These are phyloP conservation scores for Phalaenopsis equestris DNA, from an alignment of 106 monocot species.

Conservation along the genomic window DNA sequence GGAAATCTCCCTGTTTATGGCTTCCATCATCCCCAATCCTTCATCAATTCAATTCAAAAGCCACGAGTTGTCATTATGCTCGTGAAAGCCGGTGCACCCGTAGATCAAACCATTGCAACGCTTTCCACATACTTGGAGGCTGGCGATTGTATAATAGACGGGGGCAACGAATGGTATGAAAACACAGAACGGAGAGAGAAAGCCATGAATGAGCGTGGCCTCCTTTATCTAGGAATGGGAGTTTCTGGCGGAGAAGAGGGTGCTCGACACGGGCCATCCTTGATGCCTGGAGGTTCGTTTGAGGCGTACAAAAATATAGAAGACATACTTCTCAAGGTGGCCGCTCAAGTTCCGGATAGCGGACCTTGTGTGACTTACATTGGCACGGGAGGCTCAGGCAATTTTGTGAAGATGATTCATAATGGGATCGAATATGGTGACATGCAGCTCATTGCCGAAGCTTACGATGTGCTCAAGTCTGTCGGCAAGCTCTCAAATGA, in stretches of 20 bases:
- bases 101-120: slow-evolving; percentile 47
- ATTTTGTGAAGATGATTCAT: slow-evolving; percentile 57
- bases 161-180: slow-evolving; percentile 58
- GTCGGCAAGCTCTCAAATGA: slow-evolving; percentile 42
- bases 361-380: slow-evolving; percentile 51
- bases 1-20: slow-evolving; percentile 45
- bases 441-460: slow-evolving; percentile 53
- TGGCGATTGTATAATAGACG: slow-evolving; percentile 52
- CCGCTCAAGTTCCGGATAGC: slow-evolving; percentile 45
- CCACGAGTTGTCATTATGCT: slow-evolving; percentile 47
- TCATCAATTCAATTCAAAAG: slow-evolving; percentile 44
- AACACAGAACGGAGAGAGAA: slow-evolving; percentile 56
- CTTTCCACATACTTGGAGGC: slow-evolving; percentile 34
- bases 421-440: slow-evolving; percentile 59
- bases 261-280: slow-evolving; percentile 38
- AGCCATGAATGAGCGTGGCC: slow-evolving; percentile 35
- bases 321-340: slow-evolving; percentile 46
- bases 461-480: slow-evolving; percentile 47
- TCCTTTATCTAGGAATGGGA: slow-evolving; percentile 55
- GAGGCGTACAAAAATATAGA: slow-evolving; percentile 42
- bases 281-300: slow-evolving; percentile 55
- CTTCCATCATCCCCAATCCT: slow-evolving; percentile 37
- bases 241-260: slow-evolving; percentile 60
- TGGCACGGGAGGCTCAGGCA: slow-evolving; percentile 46
- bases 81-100: slow-evolving; percentile 50